phyloP scores from a whole-genome alignment of 768 basidiomycete species.

The Hysterangium stoloniferum region DNA sequence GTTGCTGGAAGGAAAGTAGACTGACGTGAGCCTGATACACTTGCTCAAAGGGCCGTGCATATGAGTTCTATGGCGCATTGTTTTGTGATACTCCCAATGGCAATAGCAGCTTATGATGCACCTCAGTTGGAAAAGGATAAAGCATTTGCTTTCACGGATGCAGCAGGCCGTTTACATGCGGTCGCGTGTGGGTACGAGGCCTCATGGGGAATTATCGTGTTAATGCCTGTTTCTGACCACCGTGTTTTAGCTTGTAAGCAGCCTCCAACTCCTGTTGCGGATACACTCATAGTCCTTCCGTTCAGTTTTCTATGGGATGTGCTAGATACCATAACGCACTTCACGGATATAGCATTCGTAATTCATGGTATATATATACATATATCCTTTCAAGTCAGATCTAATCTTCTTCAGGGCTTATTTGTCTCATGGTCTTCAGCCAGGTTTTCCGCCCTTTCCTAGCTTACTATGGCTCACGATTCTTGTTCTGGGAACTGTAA shows the following conservation, averaged over 20 bases:
- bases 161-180: slow-evolving; percentile 50
- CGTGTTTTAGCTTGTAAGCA: slow-evolving; percentile 3
- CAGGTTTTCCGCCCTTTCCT: slow-evolving; percentile 65
- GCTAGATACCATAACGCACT: slow-evolving; percentile 61
- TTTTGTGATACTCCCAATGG: slow-evolving; percentile 55
- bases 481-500: slow-evolving; percentile 77
- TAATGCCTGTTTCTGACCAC: not conserved
- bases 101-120: slow-evolving; percentile 45
- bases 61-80: slow-evolving; percentile 70
- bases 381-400: not conserved
- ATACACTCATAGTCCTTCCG: not conserved
- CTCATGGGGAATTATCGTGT: not conserved
- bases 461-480: slow-evolving; percentile 71
- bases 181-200: slow-evolving; percentile 58
- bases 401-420: slow-evolving; percentile 33
- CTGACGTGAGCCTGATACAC: slow-evolving; percentile 8
- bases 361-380: slow-evolving; percentile 50
- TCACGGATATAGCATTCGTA: slow-evolving; percentile 65
- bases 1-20: too few species aligned
- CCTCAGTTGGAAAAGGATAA: slow-evolving; percentile 47
- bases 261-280: not conserved
- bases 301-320: slow-evolving; percentile 86
- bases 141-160: slow-evolving; percentile 68
- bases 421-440: slow-evolving; percentile 60
- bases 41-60: slow-evolving; percentile 26